Evolutionary conservation across 176 grass and related monocot genomes (phyloP), one percentile per base, ranked within the genome.

Genomic region (Bothriochloa decipiens): DNA sequence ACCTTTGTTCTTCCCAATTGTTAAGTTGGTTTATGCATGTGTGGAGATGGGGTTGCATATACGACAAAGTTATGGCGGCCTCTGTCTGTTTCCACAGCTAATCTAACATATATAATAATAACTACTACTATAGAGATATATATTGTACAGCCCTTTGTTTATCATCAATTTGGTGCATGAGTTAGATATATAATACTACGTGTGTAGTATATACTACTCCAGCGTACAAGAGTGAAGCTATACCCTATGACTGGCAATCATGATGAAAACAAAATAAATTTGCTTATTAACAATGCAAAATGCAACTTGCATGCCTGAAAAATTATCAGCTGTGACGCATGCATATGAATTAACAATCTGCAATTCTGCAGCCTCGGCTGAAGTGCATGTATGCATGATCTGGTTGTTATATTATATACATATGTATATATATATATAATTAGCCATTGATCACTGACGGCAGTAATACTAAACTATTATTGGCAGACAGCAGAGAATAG

Each of bases 41-140:
- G 47, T 37, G 20, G 17, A 69, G 61, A 82, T 68, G 77, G 25
- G 41, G 33, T n/a, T 26, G 33, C 55, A 82, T 33, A 53, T 75
- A 75, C 39, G 88, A 81, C 83, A 89, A 85, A 85, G 9, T 81
- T 77, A 20, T 89, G 88, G 88, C 88, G 88, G 88, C 78, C 62
- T 29, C 32, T 76, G 52, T 81, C 9, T 89, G 52, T 65, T 84
- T 35, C 17, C 42, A 35, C 45, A 66, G 61, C 14, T 66, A 84
- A 57, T 74, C 9, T 72, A 72, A 68, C 7, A 33, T 23, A 70
- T 25, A 60, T 5, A 61, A 23, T 9, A 58, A 46, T 8, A 22
- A 57, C 52, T 57, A 57, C 50, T 27, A 16, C 1, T 50, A 29
- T 11, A 58, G 13, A 66, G 10, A 42, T 42, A 42, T 7, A n/a